phyloP scores from a whole-genome alignment of 306 rosid genomes.

The Canavalia ensiformis region DNA sequence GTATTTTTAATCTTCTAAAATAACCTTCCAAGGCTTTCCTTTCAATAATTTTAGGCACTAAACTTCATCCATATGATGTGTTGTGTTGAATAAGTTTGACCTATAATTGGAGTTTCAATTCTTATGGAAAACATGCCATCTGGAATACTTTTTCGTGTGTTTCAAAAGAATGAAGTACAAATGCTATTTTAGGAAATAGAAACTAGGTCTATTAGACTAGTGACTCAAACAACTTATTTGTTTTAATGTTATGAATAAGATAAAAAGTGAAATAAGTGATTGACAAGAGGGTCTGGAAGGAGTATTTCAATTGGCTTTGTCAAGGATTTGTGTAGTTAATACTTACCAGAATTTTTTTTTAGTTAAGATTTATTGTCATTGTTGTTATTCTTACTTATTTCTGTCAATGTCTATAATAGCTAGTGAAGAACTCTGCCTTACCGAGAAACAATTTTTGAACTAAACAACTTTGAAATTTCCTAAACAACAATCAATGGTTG shows the following conservation, averaged over 20 bases:
- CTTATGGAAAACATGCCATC: background rate
- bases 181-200: background rate
- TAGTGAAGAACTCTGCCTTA: background rate
- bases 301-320: slow-evolving; percentile 13
- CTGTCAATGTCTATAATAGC: background rate
- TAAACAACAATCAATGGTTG: background rate
- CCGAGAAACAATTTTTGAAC: background rate
- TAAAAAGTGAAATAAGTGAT: background rate
- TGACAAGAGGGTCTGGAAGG: slow-evolving; percentile 10
- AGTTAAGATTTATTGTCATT: background rate
- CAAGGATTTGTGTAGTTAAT: background rate
- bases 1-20: slow-evolving; percentile 7
- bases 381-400: background rate
- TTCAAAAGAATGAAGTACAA: slow-evolving; percentile 1
- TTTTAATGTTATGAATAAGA: background rate
- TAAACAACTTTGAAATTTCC: background rate
- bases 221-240: background rate
- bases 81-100: background rate
- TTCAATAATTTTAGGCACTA: background rate
- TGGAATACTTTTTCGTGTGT: background rate
- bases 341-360: background rate
- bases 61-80: background rate
- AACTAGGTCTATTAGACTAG: background rate
- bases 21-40: background rate
- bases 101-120: background rate